Evolutionary conservation across 108 stramenopile species (phyloP).

Genomic region (Bacterosira constricta): DNA sequence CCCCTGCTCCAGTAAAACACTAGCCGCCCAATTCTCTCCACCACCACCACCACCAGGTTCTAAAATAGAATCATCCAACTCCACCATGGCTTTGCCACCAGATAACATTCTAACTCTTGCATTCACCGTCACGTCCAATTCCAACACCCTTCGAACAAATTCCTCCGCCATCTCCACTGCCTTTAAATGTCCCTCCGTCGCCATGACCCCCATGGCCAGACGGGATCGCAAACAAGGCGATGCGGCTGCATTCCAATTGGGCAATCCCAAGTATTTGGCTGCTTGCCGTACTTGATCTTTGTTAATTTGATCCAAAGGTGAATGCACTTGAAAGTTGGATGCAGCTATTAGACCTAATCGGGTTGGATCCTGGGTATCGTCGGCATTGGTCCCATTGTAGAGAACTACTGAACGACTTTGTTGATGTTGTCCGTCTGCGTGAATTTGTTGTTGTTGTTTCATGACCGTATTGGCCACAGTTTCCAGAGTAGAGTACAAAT

Average conservation of each 20-base stretch:
- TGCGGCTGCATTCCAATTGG: conserved; percentile 93
- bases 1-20: conserved; percentile 20
- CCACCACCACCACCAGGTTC: not conserved
- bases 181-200: conserved; percentile 70
- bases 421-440: conserved; percentile 1
- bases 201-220: conserved; percentile 88
- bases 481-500: conserved; percentile 83
- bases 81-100: conserved; percentile 71
- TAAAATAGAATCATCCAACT: conserved; percentile 56
- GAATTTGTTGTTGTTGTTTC: conserved; percentile 32
- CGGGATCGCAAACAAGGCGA: conserved; percentile 92
- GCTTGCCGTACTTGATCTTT: conserved; percentile 79
- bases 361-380: conserved; percentile 87
- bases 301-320: conserved; percentile 74
- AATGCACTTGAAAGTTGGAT: conserved; percentile 69
- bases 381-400: conserved; percentile 96
- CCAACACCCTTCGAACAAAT: conserved; percentile 54
- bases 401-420: conserved; percentile 33
- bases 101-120: conserved; percentile 71
- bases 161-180: conserved; percentile 76
- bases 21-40: not conserved
- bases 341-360: conserved; percentile 84
- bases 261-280: conserved; percentile 74
- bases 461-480: conserved; percentile 56
- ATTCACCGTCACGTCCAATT: conserved; percentile 54